Conservation (phyloP, 257 asterid genomes). For the Solanum tarapatanum region DNA sequence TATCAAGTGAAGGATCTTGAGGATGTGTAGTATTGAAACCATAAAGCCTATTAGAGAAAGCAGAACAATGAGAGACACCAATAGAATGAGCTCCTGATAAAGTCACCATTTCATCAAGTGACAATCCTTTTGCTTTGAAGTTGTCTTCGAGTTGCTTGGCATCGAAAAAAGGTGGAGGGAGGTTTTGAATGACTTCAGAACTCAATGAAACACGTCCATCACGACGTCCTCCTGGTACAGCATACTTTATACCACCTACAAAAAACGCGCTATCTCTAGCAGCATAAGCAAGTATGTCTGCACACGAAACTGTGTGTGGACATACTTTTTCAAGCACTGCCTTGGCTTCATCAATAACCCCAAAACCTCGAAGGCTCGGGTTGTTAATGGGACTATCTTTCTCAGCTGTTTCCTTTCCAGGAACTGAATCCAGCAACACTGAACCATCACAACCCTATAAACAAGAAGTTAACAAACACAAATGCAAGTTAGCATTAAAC, state of each 20-base stretch:
- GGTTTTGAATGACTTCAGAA: neutral
- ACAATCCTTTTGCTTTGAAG: neutral
- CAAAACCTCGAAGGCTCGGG: neutral
- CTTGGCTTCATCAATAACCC: neutral
- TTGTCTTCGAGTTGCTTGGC: neutral
- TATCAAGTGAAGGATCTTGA: constrained; percentile 35
- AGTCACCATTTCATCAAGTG: constrained; percentile 5
- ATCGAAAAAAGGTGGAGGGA: constrained; percentile 4
- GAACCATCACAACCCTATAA: neutral
- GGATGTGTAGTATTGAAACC: constrained; percentile 36
- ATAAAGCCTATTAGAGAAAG: constrained; percentile 29
- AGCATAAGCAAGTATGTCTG: neutral
- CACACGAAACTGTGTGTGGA: neutral
- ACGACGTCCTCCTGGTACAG: neutral
- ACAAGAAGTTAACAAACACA: neutral
- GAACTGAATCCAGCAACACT: neutral
- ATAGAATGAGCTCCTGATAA: constrained; percentile 31
- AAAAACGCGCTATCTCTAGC: neutral
- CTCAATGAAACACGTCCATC: neutral
- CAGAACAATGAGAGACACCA: constrained; percentile 29
- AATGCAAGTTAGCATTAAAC: neutral
- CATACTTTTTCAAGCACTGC: neutral
- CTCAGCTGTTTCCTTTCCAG: neutral
- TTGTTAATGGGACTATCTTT: constrained; percentile 1
- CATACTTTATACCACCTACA: neutral